A percentile compares a stretch with the other conserved stretches of the same genome.
Conservation (phyloP, 176 grass and related monocot species). For the Puya raimondii region DNA sequence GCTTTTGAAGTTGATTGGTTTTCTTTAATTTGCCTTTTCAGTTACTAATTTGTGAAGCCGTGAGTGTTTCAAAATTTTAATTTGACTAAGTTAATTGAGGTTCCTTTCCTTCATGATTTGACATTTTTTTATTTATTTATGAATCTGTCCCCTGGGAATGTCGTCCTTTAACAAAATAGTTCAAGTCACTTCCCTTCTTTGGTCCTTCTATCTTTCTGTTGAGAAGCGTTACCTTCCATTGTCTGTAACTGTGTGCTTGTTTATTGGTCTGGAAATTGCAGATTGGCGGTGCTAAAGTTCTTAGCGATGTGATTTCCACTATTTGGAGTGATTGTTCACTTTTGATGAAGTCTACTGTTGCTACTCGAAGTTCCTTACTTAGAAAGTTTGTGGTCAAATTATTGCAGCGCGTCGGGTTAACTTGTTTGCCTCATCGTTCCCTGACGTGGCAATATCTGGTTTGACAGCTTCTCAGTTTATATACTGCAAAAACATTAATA, state of each 20-base stretch:
- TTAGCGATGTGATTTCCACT: conserved; percentile 45
- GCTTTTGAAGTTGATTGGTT: background rate
- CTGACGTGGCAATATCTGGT: conserved; percentile 84
- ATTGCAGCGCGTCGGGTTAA: conserved; percentile 60
- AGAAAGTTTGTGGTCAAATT: conserved; percentile 88
- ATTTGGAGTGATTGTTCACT: conserved; percentile 70
- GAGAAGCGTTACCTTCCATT: background rate
- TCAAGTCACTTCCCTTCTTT: background rate
- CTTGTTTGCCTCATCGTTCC: conserved; percentile 63
- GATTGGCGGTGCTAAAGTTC: conserved; percentile 55
- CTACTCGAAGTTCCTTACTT: conserved; percentile 73
- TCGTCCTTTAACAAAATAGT: background rate
- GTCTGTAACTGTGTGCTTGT: background rate
- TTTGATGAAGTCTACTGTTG: conserved; percentile 68
- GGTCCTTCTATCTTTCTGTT: background rate
- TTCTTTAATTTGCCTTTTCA: background rate
- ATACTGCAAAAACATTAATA: background rate
- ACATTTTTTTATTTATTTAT: background rate
- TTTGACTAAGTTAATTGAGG: background rate
- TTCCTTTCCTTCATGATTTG: background rate
- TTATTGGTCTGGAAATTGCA: conserved; percentile 33
- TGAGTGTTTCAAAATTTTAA: background rate
- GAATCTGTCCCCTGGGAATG: background rate
- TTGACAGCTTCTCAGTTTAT: conserved; percentile 10
- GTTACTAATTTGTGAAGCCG: background rate